These are phyloP conservation scores for Aspergillus floridensis DNA, from an alignment of 2,329 filamentous ascomycete genomes.

Conservation along the genomic window DNA sequence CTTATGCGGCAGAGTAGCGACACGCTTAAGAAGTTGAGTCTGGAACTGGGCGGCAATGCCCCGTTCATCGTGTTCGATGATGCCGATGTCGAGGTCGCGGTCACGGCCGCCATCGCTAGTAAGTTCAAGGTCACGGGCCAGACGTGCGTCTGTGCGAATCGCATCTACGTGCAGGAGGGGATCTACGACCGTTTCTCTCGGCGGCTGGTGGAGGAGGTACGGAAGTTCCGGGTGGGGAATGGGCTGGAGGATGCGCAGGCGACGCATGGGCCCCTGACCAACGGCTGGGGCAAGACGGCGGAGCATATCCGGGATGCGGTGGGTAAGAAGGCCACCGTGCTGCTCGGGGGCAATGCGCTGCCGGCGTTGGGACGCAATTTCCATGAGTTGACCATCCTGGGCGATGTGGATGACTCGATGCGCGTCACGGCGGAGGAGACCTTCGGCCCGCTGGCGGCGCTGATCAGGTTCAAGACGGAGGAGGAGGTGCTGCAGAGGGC, in stretches of 20 bases:
- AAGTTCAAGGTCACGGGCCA: constrained; percentile 93
- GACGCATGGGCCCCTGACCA: constrained; percentile 55
- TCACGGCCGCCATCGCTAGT: constrained; percentile 71
- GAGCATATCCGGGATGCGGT: constrained; percentile 74
- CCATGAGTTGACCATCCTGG: constrained; percentile 81
- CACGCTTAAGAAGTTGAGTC: constrained; percentile 76
- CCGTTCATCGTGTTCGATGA: constrained; percentile 96
- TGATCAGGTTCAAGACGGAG: constrained; percentile 82
- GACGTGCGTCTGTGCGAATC: constrained; percentile 78
- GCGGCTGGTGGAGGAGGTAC: constrained; percentile 52
- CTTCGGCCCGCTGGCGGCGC: constrained; percentile 83
- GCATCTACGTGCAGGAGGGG: constrained; percentile 48
- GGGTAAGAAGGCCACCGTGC: constrained; percentile 68
- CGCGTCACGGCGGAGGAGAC: constrained; percentile 78
- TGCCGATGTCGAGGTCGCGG: constrained; percentile 70
- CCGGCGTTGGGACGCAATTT: constrained; percentile 75
- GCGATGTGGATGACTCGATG: constrained; percentile 79
- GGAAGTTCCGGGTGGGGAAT: constrained; percentile 39
- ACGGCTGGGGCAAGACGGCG: constrained; percentile 73
- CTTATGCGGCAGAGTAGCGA: constrained; percentile 82
- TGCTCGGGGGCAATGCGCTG: constrained; percentile 69
- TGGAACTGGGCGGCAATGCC: constrained; percentile 89
- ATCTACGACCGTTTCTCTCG: constrained; percentile 51
- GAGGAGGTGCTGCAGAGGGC: constrained; percentile 78
- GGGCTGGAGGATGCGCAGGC: constrained; percentile 35